A percentile compares a stretch with the other conserved stretches of the same genome.
These are phyloP conservation scores for Entomortierella lignicola DNA, from an alignment of 192 early-diverging fungal species.

Conservation along the genomic window DNA sequence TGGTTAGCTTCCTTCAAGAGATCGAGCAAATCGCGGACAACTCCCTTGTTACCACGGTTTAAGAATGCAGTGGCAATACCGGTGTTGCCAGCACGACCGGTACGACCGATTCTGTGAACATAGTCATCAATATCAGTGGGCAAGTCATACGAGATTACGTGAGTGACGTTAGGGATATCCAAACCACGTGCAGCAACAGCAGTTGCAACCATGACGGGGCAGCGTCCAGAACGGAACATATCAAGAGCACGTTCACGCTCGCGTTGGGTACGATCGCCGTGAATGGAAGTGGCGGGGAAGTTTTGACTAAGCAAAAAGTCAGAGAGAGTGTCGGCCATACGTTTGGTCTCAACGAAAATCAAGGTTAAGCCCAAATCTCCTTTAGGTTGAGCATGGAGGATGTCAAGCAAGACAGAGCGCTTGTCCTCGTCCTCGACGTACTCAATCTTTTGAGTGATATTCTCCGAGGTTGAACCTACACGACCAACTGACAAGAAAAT, in stretches of 20 bases:
- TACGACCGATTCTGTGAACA: slow-evolving; percentile 99
- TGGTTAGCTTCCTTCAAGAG: slow-evolving; percentile 95
- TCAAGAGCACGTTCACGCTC: slow-evolving; percentile 94
- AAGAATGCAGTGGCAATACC: slow-evolving; percentile 96
- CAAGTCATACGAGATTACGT: slow-evolving; percentile 96
- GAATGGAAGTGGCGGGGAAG: slow-evolving; percentile 96
- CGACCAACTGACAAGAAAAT: slow-evolving; percentile 92
- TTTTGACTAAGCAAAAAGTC: slow-evolving; percentile 79
- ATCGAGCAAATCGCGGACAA: slow-evolving; percentile 87
- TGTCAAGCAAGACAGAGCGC: slow-evolving; percentile 87
- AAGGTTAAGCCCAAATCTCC: slow-evolving; percentile 79
- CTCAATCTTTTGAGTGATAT: slow-evolving; percentile 93
- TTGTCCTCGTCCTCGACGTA: slow-evolving; percentile 97
- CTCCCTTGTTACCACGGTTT: slow-evolving; percentile 85
- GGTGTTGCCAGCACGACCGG: slow-evolving; percentile 95
- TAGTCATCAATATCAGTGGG: slow-evolving; percentile 97
- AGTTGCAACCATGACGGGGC: slow-evolving; percentile 93
- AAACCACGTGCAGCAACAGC: slow-evolving; percentile 97
- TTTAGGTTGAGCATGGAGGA: slow-evolving; percentile 68
- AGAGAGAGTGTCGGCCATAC: slow-evolving; percentile 90
- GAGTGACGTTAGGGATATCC: slow-evolving; percentile 85
- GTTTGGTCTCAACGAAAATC: slow-evolving; percentile 98
- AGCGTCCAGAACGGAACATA: slow-evolving; percentile 85
- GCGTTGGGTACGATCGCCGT: slow-evolving; percentile 95
- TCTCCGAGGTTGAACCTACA: slow-evolving; percentile 94